Percentiles rank a stretch among this genome's conserved stretches.
Conservation (phyloP, 768 basidiomycete species). For the Cantharellus anzutake region DNA sequence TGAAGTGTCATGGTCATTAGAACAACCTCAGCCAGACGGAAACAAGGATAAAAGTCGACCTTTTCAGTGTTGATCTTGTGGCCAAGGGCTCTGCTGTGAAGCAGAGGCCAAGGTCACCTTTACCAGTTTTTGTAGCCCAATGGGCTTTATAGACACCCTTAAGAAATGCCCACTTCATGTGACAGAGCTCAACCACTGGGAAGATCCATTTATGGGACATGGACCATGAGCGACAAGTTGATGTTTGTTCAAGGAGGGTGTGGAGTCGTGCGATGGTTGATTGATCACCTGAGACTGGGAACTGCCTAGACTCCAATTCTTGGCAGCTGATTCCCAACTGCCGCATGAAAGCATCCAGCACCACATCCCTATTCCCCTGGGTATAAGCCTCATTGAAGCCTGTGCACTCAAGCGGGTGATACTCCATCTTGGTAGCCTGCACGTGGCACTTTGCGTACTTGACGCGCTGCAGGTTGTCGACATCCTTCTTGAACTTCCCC, state of each 20-base stretch:
- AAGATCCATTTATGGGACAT: background rate
- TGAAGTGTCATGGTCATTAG: background rate
- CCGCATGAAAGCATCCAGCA: background rate
- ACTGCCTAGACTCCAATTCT: background rate
- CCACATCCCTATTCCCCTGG: background rate
- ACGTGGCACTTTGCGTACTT: background rate
- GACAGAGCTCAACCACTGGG: background rate
- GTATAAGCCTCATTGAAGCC: too few relatives aligned
- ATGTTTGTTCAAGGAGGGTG: background rate
- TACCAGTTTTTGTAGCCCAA: background rate
- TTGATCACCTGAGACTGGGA: background rate
- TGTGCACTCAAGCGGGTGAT: background rate
- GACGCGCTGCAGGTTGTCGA: background rate
- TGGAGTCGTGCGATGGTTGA: background rate
- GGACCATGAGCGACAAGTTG: background rate
- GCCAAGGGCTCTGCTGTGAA: background rate
- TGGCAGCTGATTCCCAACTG: background rate
- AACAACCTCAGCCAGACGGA: too few relatives aligned
- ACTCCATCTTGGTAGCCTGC: background rate
- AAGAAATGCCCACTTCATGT: background rate
- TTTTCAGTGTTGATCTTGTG: background rate
- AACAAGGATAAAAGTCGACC: background rate
- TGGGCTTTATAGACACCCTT: background rate
- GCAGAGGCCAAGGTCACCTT: background rate
- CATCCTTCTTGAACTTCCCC: background rate